Evolutionary conservation across 2,329 filamentous ascomycete genomes (phyloP), one percentile per base, ranked within the genome.

Genomic region (Ascochyta viciae-villosae): DNA sequence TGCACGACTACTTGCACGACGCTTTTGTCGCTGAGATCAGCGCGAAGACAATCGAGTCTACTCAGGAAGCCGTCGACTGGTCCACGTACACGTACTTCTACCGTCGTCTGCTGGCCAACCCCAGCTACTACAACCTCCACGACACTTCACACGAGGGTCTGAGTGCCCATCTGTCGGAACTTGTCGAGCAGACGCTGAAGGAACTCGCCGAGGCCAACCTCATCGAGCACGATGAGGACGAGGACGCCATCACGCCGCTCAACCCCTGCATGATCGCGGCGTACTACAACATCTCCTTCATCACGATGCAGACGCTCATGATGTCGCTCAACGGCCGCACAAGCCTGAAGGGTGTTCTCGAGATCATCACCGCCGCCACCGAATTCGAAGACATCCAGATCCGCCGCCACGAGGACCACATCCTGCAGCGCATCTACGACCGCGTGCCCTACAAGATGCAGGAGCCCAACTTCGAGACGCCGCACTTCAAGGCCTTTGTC

Each of bases 1-100:
- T 99, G 29, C 91, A 96, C 72, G 88, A 90, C 52, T 96, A 92
- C 76, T 83, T 99, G 31, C 92, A 96, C 67, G 96, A 99, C 77
- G 93, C 92, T 0, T 98, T 99, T 67, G 94, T 99, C 40, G 93
- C 94, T 0, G 95, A 99, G 77, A 92, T 98, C 69, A 97, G 92
- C 81, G 96, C 92, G 16, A 94, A 92, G 81, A 96, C 93, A 75
- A 95, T 99, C 58, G 87, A 92, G 68, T 96, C 93, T 12, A 96
- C 92, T 13, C 95, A 98, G 67, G 94, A 98, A 78, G 95, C 94
- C 10, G 93, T 99, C 65, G 96, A 96, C 77, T 99, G 95, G 95
- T 91, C 92, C 34, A 98, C 95, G 0, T 98, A 97, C 74, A 97
- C 94, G 10, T 99, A 96, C 80, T 97, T 98, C 79, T 99, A 99